These are phyloP conservation scores for Pelargonium australe DNA, from an alignment of 441 rosid species.

Conservation along the genomic window DNA sequence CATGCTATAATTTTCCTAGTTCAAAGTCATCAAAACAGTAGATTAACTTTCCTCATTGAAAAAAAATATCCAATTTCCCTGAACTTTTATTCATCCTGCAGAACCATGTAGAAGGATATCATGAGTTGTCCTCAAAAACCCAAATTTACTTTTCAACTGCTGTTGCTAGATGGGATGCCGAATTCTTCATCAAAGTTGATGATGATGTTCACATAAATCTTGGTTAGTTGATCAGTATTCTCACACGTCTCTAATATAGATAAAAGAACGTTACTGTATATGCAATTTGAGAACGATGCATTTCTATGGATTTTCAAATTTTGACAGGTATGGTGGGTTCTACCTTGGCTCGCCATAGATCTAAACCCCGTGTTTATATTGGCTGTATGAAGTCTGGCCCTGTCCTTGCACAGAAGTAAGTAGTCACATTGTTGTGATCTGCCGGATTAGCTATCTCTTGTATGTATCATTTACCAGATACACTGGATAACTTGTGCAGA, in stretches of 20 bases:
- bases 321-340: constrained; percentile 76
- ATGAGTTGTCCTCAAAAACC: constrained; percentile 73
- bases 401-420: constrained; percentile 81
- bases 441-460: neutral
- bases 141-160: constrained; percentile 74
- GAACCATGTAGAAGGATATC: constrained; percentile 90
- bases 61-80: too few relatives aligned
- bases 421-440: constrained; percentile 6
- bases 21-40: too few relatives aligned
- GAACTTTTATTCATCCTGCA: constrained; percentile 32
- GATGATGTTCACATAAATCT: constrained; percentile 90
- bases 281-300: constrained; percentile 11
- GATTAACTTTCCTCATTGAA: neutral
- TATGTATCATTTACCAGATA: constrained; percentile 5
- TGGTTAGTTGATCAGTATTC: constrained; percentile 42
- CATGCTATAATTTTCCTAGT: too few relatives aligned
- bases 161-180: constrained; percentile 91
- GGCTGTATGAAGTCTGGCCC: constrained; percentile 99
- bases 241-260: neutral
- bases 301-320: constrained; percentile 14
- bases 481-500: constrained; percentile 33
- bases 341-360: constrained; percentile 77
- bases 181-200: constrained; percentile 83
- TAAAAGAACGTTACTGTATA: neutral
- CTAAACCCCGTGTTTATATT: constrained; percentile 69